Conservation (phyloP, 2,329 filamentous ascomycete genomes). For the Diaporthe sp. region DNA sequence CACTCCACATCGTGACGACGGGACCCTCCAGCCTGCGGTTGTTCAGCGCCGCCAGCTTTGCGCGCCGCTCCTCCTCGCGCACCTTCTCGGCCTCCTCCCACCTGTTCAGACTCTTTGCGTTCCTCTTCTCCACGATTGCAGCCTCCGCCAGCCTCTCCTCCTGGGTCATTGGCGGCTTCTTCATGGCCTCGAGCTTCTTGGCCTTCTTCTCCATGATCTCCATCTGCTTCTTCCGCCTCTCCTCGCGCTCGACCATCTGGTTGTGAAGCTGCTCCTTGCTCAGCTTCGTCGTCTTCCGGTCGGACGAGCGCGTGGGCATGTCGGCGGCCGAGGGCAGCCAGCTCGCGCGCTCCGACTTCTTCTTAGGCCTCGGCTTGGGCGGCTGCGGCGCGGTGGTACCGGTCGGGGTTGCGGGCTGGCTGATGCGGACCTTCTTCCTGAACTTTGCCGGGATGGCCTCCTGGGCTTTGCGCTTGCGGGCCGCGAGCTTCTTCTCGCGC, state of each 20-base stretch:
- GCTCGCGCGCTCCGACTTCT: conserved; percentile 71
- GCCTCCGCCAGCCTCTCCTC: conserved; percentile 87
- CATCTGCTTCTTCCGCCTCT: conserved; percentile 78
- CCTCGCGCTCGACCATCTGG: conserved; percentile 81
- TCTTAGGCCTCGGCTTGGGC: conserved; percentile 66
- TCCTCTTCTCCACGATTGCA: conserved; percentile 84
- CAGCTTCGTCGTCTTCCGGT: conserved; percentile 68
- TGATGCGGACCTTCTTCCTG: conserved; percentile 83
- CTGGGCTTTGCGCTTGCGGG: conserved; percentile 84
- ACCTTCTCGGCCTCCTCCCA: conserved; percentile 96
- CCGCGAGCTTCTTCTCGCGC: conserved; percentile 75
- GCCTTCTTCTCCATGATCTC: conserved; percentile 76
- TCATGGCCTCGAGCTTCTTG: conserved; percentile 79
- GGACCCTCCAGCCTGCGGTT: conserved; percentile 89
- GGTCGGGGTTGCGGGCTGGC: conserved; percentile 61
- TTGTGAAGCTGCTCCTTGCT: conserved; percentile 75
- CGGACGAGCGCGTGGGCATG: conserved; percentile 70
- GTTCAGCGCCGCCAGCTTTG: conserved; percentile 88
- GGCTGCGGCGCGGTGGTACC: conserved; percentile 51
- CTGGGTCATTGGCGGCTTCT: conserved; percentile 88
- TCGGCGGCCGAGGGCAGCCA: conserved; percentile 70
- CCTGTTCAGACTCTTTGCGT: conserved; percentile 89
- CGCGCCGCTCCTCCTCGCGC: conserved; percentile 85
- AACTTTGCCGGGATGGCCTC: conserved; percentile 79
- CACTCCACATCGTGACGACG: conserved; percentile 93